phyloP scores from a whole-genome alignment of 441 rosid species.

The Croton laevigatus region DNA sequence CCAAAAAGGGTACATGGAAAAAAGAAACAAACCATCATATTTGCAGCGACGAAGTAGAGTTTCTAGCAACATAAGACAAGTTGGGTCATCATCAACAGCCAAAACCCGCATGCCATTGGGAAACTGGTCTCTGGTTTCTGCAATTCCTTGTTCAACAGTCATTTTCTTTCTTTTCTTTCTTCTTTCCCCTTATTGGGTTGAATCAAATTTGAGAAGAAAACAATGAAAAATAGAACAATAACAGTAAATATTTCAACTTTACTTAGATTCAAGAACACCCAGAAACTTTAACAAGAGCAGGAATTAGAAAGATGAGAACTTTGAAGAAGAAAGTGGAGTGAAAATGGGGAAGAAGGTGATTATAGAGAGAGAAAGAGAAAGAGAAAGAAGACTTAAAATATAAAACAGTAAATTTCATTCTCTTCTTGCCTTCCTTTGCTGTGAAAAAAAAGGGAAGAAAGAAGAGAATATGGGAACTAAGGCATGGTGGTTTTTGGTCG shows the following conservation, averaged over 20 bases:
- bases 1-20: no score
- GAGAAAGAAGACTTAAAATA: neutral
- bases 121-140: conserved; percentile 50
- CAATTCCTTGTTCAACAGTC: conserved; percentile 51
- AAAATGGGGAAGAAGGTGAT: neutral
- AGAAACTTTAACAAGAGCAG: conserved; percentile 17
- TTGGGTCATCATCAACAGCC: conserved; percentile 94
- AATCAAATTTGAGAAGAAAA: conserved; percentile 8
- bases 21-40: conserved; percentile 52
- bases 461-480: conserved; percentile 3
- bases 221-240: neutral
- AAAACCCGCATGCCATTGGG: conserved; percentile 88
- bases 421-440: neutral
- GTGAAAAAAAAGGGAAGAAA: neutral
- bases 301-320: neutral
- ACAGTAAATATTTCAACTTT: neutral
- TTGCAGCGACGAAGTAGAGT: conserved; percentile 74
- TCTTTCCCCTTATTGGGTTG: neutral
- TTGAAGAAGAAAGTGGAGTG: conserved; percentile 13
- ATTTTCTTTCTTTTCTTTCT: conserved; percentile 25
- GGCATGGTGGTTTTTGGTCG: neutral
- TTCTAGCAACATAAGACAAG: conserved; percentile 66
- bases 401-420: neutral
- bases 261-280: conserved; percentile 23
- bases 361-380: conserved; percentile 9